phyloP scores from a whole-genome alignment of 2,329 filamentous ascomycete genomes.

The Whalleya microplaca region DNA sequence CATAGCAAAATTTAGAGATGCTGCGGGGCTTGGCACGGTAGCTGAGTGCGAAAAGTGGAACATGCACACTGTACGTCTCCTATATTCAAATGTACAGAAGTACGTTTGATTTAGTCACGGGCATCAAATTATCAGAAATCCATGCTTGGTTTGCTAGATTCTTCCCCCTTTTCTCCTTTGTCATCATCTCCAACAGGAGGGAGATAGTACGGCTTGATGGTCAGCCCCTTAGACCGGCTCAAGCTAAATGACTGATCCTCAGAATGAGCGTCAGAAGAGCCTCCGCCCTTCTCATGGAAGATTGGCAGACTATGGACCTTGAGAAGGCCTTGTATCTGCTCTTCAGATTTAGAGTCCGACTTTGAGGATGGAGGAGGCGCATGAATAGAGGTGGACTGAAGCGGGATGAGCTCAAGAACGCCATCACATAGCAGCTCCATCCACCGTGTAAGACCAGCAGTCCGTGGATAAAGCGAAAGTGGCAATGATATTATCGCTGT shows the following conservation, averaged over 20 bases:
- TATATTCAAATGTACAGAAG: background rate
- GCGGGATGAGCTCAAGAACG: conserved; percentile 79
- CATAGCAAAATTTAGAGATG: conserved; percentile 21
- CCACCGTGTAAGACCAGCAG: conserved; percentile 78
- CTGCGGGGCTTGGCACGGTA: conserved; percentile 18
- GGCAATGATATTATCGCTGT: conserved; percentile 79
- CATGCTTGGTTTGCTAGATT: conserved; percentile 67
- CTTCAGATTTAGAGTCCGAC: conserved; percentile 58
- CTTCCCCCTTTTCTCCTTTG: conserved; percentile 46
- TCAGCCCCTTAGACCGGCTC: conserved; percentile 76
- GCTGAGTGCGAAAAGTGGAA: background rate
- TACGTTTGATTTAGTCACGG: no score
- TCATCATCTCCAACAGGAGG: conserved; percentile 81
- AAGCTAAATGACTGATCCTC: conserved; percentile 92
- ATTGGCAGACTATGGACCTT: conserved; percentile 82
- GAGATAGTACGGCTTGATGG: conserved; percentile 86
- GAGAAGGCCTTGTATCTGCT: conserved; percentile 83
- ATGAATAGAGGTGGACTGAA: conserved; percentile 60
- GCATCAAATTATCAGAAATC: conserved; percentile 65
- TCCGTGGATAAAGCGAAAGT: conserved; percentile 76
- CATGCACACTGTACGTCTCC: conserved; percentile 8
- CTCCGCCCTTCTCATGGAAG: conserved; percentile 86
- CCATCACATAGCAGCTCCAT: conserved; percentile 84
- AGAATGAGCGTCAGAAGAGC: conserved; percentile 67
- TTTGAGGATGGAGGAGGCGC: conserved; percentile 57